Evolutionary conservation across 2,329 filamentous ascomycete genomes (phyloP).

Genomic region (Paradendryphiella salina): DNA sequence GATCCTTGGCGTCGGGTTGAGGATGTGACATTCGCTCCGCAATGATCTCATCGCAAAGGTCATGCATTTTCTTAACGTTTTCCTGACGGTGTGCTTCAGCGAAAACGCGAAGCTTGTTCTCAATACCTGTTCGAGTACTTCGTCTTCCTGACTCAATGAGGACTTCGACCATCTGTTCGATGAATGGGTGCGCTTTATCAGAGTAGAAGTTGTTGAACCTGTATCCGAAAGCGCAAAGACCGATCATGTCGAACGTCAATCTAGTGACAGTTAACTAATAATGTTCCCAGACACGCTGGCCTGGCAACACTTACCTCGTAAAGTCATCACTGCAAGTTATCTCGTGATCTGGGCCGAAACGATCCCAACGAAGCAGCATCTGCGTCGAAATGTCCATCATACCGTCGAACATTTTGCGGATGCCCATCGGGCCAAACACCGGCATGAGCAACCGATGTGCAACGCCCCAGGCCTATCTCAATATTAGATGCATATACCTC

Average conservation of each 20-base stretch:
- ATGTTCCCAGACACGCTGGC: too few species aligned
- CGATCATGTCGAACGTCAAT: constrained; percentile 11
- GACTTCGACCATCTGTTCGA: constrained; percentile 11
- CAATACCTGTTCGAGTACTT: constrained; percentile 1
- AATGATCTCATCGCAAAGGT: constrained; percentile 12
- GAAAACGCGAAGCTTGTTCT: constrained; percentile 12
- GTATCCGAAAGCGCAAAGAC: constrained; percentile 11
- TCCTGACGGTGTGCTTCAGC: constrained; percentile 10
- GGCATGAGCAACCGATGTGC: constrained; percentile 11
- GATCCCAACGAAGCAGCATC: constrained; percentile 12
- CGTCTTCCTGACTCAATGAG: constrained; percentile 9
- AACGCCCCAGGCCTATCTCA: constrained; percentile 3
- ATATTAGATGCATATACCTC: not conserved
- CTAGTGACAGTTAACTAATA: not conserved
- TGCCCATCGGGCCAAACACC: constrained; percentile 11
- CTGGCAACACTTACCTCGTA: not conserved
- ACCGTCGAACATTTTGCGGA: constrained; percentile 9
- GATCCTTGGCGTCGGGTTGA: constrained; percentile 5
- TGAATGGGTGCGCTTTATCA: constrained; percentile 7
- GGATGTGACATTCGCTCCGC: constrained; percentile 9
- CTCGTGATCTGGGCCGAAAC: constrained; percentile 10
- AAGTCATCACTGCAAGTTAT: constrained; percentile 11
- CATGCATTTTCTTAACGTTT: constrained; percentile 12
- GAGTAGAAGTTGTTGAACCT: constrained; percentile 14
- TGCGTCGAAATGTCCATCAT: constrained; percentile 12